Conservation (phyloP, 768 basidiomycete species). For the Clathrus columnatus region DNA sequence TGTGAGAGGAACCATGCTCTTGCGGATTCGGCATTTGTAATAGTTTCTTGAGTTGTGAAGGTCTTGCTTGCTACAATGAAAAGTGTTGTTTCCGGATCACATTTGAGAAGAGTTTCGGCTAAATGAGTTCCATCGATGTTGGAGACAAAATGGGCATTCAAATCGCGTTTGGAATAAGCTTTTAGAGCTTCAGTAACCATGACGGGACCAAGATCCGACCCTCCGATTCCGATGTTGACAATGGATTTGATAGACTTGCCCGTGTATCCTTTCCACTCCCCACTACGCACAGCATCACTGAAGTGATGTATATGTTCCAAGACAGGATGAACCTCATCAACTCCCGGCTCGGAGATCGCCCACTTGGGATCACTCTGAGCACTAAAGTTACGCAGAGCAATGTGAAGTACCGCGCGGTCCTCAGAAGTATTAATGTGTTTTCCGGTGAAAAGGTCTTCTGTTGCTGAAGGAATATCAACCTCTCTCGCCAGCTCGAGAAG, state of each 20-base stretch:
- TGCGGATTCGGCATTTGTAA: slow-evolving; percentile 94
- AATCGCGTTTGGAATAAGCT: slow-evolving; percentile 81
- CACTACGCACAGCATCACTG: slow-evolving; percentile 73
- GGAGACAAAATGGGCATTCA: slow-evolving; percentile 83
- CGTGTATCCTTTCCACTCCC: slow-evolving; percentile 94
- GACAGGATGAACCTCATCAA: slow-evolving; percentile 72
- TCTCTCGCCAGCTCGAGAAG: slow-evolving; percentile 79
- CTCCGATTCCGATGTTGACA: slow-evolving; percentile 99
- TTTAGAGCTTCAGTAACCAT: slow-evolving; percentile 99
- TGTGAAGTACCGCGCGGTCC: slow-evolving; percentile 91
- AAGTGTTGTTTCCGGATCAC: slow-evolving; percentile 86
- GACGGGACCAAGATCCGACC: slow-evolving; percentile 94
- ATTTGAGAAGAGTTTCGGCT: slow-evolving; percentile 72
- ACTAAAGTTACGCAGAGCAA: slow-evolving; percentile 71
- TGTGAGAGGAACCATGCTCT: slow-evolving; percentile 85
- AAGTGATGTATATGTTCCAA: slow-evolving; percentile 90
- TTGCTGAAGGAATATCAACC: slow-evolving; percentile 72
- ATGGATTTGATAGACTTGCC: slow-evolving; percentile 90
- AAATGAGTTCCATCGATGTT: slow-evolving; percentile 99
- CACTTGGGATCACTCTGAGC: slow-evolving; percentile 44
- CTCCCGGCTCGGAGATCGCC: slow-evolving; percentile 72
- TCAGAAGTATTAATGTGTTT: slow-evolving; percentile 99
- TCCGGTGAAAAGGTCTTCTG: slow-evolving; percentile 92
- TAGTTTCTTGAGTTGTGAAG: slow-evolving; percentile 99
- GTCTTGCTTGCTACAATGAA: slow-evolving; percentile 99